Conservation (phyloP, 1,284 basidiomycete genomes). For the Flammula alnicola region DNA sequence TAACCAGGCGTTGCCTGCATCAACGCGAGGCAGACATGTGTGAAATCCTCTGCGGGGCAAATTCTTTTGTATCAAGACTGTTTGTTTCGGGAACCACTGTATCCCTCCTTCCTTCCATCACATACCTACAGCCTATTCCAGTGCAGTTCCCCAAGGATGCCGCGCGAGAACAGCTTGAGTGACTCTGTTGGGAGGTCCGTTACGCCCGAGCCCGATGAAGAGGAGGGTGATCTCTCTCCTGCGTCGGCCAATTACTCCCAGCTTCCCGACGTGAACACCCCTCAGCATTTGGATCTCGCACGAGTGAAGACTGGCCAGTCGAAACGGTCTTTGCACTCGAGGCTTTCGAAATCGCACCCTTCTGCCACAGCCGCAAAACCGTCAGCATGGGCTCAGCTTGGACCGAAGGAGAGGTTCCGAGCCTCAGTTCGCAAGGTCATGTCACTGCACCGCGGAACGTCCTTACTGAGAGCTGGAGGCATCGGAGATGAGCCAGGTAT, state of each 20-base stretch:
- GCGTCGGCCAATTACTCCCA: slow-evolving; percentile 17
- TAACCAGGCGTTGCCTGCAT: neutral
- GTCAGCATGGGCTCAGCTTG: slow-evolving; percentile 13
- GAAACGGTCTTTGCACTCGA: slow-evolving; percentile 22
- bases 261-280: neutral
- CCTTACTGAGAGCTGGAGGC: slow-evolving; percentile 37
- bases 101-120: slow-evolving; percentile 6
- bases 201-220: slow-evolving; percentile 55
- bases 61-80: slow-evolving; percentile 4
- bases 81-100: neutral
- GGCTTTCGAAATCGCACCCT: slow-evolving; percentile 17
- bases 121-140: neutral
- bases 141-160: slow-evolving; percentile 20
- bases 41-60: neutral
- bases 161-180: slow-evolving; percentile 61
- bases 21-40: slow-evolving; percentile 9
- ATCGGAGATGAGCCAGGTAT: slow-evolving; percentile 68
- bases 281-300: slow-evolving; percentile 8
- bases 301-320: slow-evolving; percentile 21
- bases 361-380: slow-evolving; percentile 7
- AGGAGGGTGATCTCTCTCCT: slow-evolving; percentile 23
- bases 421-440: slow-evolving; percentile 59
- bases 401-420: slow-evolving; percentile 55
- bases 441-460: slow-evolving; percentile 55
- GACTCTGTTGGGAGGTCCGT: slow-evolving; percentile 64